Evolutionary conservation across 2,329 filamentous ascomycete genomes (phyloP).

Genomic region (Ploettnerulaceae sp.): DNA sequence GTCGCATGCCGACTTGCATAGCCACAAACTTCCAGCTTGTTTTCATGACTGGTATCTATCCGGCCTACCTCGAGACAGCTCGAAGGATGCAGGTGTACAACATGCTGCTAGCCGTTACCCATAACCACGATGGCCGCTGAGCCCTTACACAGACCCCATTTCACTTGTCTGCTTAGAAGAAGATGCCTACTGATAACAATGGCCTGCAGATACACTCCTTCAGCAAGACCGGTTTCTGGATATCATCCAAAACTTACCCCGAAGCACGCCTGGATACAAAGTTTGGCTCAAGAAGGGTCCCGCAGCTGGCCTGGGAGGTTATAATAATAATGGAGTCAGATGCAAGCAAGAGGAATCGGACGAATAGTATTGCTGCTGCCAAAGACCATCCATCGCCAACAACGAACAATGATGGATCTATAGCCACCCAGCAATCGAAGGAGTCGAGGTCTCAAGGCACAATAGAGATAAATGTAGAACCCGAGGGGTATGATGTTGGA

Average conservation of each 20-base stretch:
- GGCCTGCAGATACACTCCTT: slow-evolving; percentile 19
- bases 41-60: slow-evolving; percentile 16
- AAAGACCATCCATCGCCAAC: slow-evolving; percentile 24
- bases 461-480: slow-evolving; percentile 21
- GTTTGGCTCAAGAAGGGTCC: slow-evolving; percentile 10
- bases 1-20: slow-evolving; percentile 26
- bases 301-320: slow-evolving; percentile 27
- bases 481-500: slow-evolving; percentile 22
- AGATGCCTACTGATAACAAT: slow-evolving; percentile 23
- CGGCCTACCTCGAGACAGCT: slow-evolving; percentile 28
- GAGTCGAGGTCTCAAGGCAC: slow-evolving; percentile 18
- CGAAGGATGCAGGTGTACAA: slow-evolving; percentile 23
- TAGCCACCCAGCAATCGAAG: slow-evolving; percentile 15
- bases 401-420: slow-evolving; percentile 21
- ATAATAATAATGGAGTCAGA: slow-evolving; percentile 28
- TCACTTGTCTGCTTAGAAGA: slow-evolving; percentile 18
- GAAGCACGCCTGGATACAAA: slow-evolving; percentile 11
- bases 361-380: slow-evolving; percentile 25
- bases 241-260: slow-evolving; percentile 9
- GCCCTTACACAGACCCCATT: slow-evolving; percentile 12
- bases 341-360: slow-evolving; percentile 24
- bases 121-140: slow-evolving; percentile 26
- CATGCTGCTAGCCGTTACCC: slow-evolving; percentile 17
- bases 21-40: slow-evolving; percentile 22
- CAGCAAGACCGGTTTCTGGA: slow-evolving; percentile 14